Conservation (phyloP, 148 eudicot genomes). For the Heliamphora exappendiculata region DNA sequence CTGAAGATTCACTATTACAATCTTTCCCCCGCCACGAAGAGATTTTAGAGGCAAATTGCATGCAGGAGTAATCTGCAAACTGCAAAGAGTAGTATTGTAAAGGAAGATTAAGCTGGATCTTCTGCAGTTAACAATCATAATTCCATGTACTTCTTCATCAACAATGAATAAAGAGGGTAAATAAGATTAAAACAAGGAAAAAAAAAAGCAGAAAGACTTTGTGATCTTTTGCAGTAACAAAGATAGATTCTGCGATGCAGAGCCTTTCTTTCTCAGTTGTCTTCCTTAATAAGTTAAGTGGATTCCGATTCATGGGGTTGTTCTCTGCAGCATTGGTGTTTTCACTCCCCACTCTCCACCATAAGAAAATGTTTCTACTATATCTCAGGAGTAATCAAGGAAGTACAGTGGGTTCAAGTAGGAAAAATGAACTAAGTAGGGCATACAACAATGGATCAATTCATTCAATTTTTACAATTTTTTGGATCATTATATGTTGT, state of each 20-base stretch:
- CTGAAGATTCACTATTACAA: slow-evolving; percentile 98
- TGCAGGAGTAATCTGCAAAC: slow-evolving; percentile 99
- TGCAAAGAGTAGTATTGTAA: slow-evolving; percentile 28
- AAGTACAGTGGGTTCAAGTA: too few species aligned
- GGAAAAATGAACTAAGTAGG: too few species aligned
- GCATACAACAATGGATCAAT: too few species aligned
- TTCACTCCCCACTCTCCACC: too few species aligned
- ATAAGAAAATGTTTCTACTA: too few species aligned
- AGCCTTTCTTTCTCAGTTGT: too few species aligned
- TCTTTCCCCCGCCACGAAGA: slow-evolving; percentile 77
- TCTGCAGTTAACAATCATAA: background rate
- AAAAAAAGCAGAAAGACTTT: background rate
- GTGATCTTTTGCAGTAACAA: background rate
- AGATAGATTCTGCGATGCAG: too few species aligned
- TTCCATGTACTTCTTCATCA: background rate
- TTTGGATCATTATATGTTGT: background rate
- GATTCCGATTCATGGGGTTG: too few species aligned
- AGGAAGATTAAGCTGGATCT: background rate
- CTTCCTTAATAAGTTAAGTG: too few species aligned
- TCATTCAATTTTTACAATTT: background rate
- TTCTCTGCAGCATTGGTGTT: too few species aligned
- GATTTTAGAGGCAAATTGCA: slow-evolving; percentile 88
- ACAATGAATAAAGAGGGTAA: background rate
- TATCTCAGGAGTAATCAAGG: too few species aligned
- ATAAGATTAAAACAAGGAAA: background rate